A percentile compares a stretch with the other conserved stretches of the same genome.
These are phyloP conservation scores for Macrophomina pseudophaseolina DNA, from an alignment of 2,329 filamentous ascomycete genomes.

Conservation along the genomic window DNA sequence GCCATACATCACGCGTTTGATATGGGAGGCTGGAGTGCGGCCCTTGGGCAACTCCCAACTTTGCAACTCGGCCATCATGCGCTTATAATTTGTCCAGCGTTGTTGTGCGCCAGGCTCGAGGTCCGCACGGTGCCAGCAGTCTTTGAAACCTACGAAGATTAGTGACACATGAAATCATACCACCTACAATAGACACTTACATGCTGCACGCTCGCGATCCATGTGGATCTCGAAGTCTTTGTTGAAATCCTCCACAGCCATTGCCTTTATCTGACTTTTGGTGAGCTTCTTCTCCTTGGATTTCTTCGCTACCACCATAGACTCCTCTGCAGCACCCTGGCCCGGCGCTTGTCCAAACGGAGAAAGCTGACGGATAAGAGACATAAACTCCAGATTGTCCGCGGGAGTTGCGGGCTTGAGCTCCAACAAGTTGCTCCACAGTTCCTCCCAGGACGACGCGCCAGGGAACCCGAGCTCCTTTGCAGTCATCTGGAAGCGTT, in stretches of 20 bases:
- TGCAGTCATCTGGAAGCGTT: background rate
- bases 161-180: background rate
- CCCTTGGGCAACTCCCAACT: background rate
- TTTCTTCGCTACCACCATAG: background rate
- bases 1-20: slow-evolving; percentile 13
- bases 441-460: background rate
- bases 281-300: slow-evolving; percentile 8
- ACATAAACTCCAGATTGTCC: background rate
- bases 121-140: slow-evolving; percentile 53
- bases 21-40: background rate
- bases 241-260: slow-evolving; percentile 19
- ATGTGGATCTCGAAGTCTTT: slow-evolving; percentile 37
- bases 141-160: slow-evolving; percentile 44
- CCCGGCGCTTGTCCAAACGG: too few species aligned
- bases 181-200: slow-evolving; percentile 29
- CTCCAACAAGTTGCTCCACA: background rate
- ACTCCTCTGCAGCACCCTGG: background rate
- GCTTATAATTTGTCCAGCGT: slow-evolving; percentile 42
- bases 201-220: slow-evolving; percentile 44
- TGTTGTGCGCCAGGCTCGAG: slow-evolving; percentile 47
- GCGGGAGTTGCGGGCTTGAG: background rate
- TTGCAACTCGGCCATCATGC: background rate
- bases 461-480: background rate
- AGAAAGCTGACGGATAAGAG: background rate
- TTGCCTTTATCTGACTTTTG: background rate